A percentile compares a stretch with the other conserved stretches of the same genome.
Evolutionary conservation across 192 early-diverging fungal species (phyloP).

Genomic region (Bifiguratus adelaidae): DNA sequence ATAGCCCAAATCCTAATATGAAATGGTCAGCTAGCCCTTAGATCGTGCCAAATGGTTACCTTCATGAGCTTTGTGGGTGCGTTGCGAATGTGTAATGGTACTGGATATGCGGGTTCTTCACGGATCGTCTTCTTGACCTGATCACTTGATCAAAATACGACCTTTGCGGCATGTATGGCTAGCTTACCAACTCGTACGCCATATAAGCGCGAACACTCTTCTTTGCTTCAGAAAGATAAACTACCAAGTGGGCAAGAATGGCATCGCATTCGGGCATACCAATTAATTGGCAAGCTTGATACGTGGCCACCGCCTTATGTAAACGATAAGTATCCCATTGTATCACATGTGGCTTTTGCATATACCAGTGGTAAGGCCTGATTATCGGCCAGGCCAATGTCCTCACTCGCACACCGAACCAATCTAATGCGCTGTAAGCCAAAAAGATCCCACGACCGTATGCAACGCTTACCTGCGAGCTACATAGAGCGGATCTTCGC

Average conservation of each 20-base stretch:
- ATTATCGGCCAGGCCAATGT: constrained; percentile 81
- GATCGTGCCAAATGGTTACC: constrained; percentile 7
- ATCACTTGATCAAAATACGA: not conserved
- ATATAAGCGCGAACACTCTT: constrained; percentile 78
- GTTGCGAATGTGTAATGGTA: constrained; percentile 78
- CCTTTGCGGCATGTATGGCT: not conserved
- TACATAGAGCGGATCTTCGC: constrained; percentile 87
- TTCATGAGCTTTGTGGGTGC: constrained; percentile 76
- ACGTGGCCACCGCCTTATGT: constrained; percentile 54
- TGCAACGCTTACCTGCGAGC: constrained; percentile 30
- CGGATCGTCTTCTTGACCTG: constrained; percentile 48
- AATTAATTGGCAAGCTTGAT: constrained; percentile 76
- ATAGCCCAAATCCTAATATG: constrained; percentile 58
- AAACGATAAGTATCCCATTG: not conserved
- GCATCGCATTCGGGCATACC: constrained; percentile 92
- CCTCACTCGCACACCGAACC: constrained; percentile 76
- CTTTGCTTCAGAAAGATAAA: constrained; percentile 66
- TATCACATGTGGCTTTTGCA: not conserved
- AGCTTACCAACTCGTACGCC: constrained; percentile 48
- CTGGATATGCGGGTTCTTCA: constrained; percentile 56
- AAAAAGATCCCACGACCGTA: not conserved
- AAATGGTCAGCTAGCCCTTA: not conserved
- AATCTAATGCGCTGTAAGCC: constrained; percentile 26
- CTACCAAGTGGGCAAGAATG: constrained; percentile 68
- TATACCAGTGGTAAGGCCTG: constrained; percentile 57